A percentile compares a stretch with the other conserved stretches of the same genome.
These are phyloP conservation scores for Pinus taeda DNA, from an alignment of 75 land plant species.

Conservation along the genomic window DNA sequence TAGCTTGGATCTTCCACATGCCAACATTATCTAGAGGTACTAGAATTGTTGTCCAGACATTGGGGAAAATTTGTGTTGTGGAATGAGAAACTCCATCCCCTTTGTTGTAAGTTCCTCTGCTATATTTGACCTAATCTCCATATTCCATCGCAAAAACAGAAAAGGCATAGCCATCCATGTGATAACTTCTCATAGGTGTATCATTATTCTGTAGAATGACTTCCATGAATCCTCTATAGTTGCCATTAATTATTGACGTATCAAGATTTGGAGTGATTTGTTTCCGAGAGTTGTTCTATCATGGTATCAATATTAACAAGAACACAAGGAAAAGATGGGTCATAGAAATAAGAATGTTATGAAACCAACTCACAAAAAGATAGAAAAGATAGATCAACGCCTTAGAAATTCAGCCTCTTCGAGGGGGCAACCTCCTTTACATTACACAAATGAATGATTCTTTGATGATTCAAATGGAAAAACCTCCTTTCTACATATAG, in stretches of 20 bases:
- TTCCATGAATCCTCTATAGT: slow-evolving; percentile 81
- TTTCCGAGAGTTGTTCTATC: too few species aligned
- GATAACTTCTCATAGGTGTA: slow-evolving; percentile 67
- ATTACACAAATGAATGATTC: too few species aligned
- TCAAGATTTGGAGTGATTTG: slow-evolving; percentile 50
- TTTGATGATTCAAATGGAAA: too few species aligned
- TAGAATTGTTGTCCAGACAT: slow-evolving; percentile 81
- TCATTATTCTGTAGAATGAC: slow-evolving; percentile 81
- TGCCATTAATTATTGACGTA: slow-evolving; percentile 73
- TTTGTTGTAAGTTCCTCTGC: slow-evolving; percentile 80
- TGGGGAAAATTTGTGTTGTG: slow-evolving; percentile 80
- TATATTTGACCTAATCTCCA: slow-evolving; percentile 73
- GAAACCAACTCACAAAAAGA: too few species aligned
- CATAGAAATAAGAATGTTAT: too few species aligned
- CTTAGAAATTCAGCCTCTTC: too few species aligned
- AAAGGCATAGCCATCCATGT: slow-evolving; percentile 89
- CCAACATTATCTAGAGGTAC: slow-evolving; percentile 84
- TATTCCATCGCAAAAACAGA: slow-evolving; percentile 91
- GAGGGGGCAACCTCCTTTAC: too few species aligned
- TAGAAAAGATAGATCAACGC: too few species aligned
- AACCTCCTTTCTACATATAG: too few species aligned
- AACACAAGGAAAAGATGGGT: too few species aligned
- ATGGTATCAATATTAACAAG: too few species aligned
- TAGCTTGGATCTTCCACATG: slow-evolving; percentile 74
- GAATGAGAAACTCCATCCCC: slow-evolving; percentile 83